Percentiles rank a stretch among this genome's conserved stretches.
These are phyloP conservation scores for Fusarium drepaniforme DNA, from an alignment of 2,329 filamentous ascomycete species.

Conservation along the genomic window DNA sequence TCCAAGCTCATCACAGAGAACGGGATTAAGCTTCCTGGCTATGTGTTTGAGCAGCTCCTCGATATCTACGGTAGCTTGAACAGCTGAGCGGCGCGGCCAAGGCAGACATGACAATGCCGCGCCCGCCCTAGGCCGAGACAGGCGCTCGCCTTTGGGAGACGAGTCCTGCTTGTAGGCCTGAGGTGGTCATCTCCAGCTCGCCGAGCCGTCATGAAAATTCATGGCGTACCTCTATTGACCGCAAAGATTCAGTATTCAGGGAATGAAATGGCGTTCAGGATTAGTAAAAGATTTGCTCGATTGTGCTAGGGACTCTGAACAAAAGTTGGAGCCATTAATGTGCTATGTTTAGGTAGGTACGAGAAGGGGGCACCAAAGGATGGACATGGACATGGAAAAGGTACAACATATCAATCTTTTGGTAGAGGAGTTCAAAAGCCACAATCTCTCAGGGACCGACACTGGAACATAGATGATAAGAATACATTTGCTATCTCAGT, in stretches of 20 bases:
- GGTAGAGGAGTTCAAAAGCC: conserved; percentile 37
- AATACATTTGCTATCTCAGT: conserved; percentile 33
- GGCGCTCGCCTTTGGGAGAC: not conserved
- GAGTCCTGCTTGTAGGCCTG: not conserved
- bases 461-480: conserved; percentile 15
- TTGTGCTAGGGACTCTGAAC: conserved; percentile 4
- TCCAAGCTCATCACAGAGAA: conserved; percentile 82
- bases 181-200: not conserved
- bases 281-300: not conserved
- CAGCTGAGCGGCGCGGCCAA: conserved; percentile 38
- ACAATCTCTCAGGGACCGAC: conserved; percentile 11
- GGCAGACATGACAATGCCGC: conserved; percentile 18
- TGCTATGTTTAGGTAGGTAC: not conserved
- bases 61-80: conserved; percentile 67
- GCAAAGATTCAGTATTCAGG: not conserved
- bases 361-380: not conserved
- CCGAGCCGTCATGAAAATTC: not conserved
- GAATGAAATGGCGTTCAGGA: not conserved
- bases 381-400: conserved; percentile 7
- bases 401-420: conserved; percentile 14
- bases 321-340: not conserved
- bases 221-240: not conserved
- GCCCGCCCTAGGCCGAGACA: conserved; percentile 12
- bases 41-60: conserved; percentile 78
- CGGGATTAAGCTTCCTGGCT: conserved; percentile 77